Evolutionary conservation across 1,284 basidiomycete genomes (phyloP), one percentile per base, ranked within the genome.

Genomic region (Sporisorium iseilematis-ciliati): DNA sequence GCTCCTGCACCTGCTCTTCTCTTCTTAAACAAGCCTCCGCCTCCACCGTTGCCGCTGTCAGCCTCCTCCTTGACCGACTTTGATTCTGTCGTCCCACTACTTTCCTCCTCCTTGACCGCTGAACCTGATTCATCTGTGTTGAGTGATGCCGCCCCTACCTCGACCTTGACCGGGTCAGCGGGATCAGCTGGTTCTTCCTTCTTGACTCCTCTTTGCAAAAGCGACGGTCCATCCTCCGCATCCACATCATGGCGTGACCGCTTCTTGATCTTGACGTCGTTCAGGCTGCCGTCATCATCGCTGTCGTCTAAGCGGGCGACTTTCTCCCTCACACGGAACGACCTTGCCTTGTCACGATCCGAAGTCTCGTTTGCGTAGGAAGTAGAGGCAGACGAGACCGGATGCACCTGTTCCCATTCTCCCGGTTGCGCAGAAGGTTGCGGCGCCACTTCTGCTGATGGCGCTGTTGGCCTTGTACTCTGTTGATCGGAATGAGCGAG

Each of bases 361-460:
- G 70, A 58, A 0, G 53, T 20, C 23, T 49, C 54, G 21, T 40
- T 38, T 6, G 42, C 25, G 3, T 16, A 26, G 12, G 56, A 42
- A 4, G 49, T 48, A 26, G 61, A 57, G 12, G 65, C 33, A 14
- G 61, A 41, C 20, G 50, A 38, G 8, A 43, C 55, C 20, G 57
- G 41, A 8, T 77, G 57, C 7, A 83, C 90, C 25, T 91, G 86
- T 84, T 94, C 87, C 96, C 96, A 99, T 75, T 91, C 89, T 1
- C 96, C 95, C 0, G 90, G 91, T 8, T 90, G 86, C 1, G 93
- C 94, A 80, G 92, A 89, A 12, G 88, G 88, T 73, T 88, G 87
- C 66, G 88, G 84, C 81, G 90, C 89, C 21, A 89, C 87, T 86
- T 91, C 90, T 21, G 89, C 88, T 65, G 87, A 87, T 68, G 88